A percentile compares a stretch with the other conserved stretches of the same genome.
phyloP scores from a whole-genome alignment of 2,329 filamentous ascomycete species.

The Aureobasidium sp. region DNA sequence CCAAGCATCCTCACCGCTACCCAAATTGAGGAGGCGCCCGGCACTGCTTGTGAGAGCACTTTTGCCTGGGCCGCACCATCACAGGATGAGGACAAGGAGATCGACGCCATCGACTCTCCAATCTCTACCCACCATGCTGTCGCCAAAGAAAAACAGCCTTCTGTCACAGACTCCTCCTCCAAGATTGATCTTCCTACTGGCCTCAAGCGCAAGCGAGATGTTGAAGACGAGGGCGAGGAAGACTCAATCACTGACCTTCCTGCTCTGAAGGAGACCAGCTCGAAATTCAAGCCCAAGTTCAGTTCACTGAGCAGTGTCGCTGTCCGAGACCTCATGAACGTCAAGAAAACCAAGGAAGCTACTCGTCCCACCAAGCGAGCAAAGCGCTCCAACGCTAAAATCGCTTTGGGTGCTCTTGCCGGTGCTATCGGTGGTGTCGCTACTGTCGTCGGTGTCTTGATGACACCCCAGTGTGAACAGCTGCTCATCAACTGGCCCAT shows the following conservation, averaged over 20 bases:
- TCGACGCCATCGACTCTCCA: background rate
- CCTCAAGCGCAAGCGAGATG: constrained; percentile 11
- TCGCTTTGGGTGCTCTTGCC: background rate
- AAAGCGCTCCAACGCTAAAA: background rate
- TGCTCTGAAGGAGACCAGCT: no score
- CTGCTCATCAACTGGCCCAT: background rate
- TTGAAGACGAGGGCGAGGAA: background rate
- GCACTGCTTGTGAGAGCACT: no score
- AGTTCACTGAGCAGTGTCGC: background rate
- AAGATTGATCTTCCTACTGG: background rate
- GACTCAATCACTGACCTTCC: background rate
- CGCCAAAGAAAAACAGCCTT: background rate
- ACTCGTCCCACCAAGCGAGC: constrained; percentile 1
- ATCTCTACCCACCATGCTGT: background rate
- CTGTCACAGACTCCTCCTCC: background rate
- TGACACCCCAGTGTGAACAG: constrained; percentile 11
- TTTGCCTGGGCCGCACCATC: no score
- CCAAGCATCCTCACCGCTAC: no score
- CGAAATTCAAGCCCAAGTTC: background rate
- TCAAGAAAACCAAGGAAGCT: background rate
- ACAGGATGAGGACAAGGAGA: no score
- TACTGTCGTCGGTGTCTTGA: constrained; percentile 1
- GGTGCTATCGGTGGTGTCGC: background rate
- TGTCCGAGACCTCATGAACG: background rate
- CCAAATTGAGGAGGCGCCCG: no score